These are phyloP conservation scores for Hypoxylon sp. DNA, from an alignment of 2,329 filamentous ascomycete genomes.

Conservation along the genomic window DNA sequence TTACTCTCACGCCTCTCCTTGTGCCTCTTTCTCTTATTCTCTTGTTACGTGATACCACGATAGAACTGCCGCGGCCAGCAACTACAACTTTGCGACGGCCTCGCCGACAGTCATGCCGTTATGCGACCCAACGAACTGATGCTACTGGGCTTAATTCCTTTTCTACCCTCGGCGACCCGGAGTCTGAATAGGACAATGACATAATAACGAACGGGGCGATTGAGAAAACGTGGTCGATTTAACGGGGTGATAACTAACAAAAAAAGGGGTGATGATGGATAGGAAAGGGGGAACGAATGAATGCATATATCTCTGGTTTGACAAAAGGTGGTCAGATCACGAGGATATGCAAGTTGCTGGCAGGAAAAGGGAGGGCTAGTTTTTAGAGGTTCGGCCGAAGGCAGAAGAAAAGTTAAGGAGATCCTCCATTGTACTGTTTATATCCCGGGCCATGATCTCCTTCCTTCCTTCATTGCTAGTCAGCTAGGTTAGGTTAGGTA, in stretches of 20 bases:
- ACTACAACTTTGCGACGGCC: slow-evolving; percentile 16
- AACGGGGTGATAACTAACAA: slow-evolving; percentile 6
- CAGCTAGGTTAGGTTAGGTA: no score
- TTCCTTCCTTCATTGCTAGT: slow-evolving; percentile 17
- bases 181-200: slow-evolving; percentile 13
- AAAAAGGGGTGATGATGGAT: slow-evolving; percentile 17
- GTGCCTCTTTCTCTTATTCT: slow-evolving; percentile 29
- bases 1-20: slow-evolving; percentile 26
- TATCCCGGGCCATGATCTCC: slow-evolving; percentile 22
- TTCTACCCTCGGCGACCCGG: slow-evolving; percentile 3
- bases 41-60: slow-evolving; percentile 37
- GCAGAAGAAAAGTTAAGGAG: slow-evolving; percentile 18
- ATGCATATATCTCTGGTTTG: slow-evolving; percentile 28
- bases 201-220: neutral
- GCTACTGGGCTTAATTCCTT: slow-evolving; percentile 7
- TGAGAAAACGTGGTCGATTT: slow-evolving; percentile 8
- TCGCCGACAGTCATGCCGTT: slow-evolving; percentile 6
- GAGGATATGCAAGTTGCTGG: slow-evolving; percentile 5
- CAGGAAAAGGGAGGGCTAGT: slow-evolving; percentile 15
- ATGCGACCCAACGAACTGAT: slow-evolving; percentile 9
- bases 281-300: slow-evolving; percentile 1
- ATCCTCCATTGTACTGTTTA: slow-evolving; percentile 27
- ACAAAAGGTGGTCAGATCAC: neutral
- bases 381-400: slow-evolving; percentile 1
- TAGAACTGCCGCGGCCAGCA: slow-evolving; percentile 26